Evolutionary conservation across 2,329 filamentous ascomycete species (phyloP), one percentile per base, ranked within the genome.

Genomic region (Hyphodiscus sp.): DNA sequence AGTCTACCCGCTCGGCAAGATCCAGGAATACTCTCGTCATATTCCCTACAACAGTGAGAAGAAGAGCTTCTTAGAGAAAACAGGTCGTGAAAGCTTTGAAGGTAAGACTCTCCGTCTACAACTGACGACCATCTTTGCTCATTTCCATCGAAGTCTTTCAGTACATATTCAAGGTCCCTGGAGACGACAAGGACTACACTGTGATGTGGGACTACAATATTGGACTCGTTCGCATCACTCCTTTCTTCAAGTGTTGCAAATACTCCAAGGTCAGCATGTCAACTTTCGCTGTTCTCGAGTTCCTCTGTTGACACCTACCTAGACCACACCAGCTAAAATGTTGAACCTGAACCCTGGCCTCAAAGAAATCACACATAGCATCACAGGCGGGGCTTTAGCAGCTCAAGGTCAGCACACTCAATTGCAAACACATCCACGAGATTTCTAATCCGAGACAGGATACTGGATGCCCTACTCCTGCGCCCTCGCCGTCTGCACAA

Each of bases 121-220:
- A 11, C 33, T 26, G 42, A 45, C 29, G 41, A 20, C 47, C 8
- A 45, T 48, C 43, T 44, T 59, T 57, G 55, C 62, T 65, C n/a
- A 61, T 41, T 55, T 41, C n/a, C 41, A 33, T 60, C 58, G 51
- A 58, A 94, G 89, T 90, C 23, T 91, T 91, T 68, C 83, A 91
- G 63, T 97, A 96, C 70, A 83, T 81, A 38, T 96, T 95, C 75
- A 80, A 77, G 61, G 68, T 86, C 2, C 87, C 87, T 0, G 82
- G 77, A 11, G 80, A 87, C 45, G 78, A 85, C 1, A 78, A 76
- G 58, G 76, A 80, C 50, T 91, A 87, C 68, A 82, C 81, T 0
- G 84, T 97, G 56, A 91, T 96, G 82, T 99, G 94, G 94, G 94
- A 99, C 70, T 96, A 96, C 73, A 92, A 95, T 63, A 83, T 92